Evolutionary conservation across 108 stramenopile genomes (phyloP).

Genomic region (Cyclotella choctawhatcheeana): DNA sequence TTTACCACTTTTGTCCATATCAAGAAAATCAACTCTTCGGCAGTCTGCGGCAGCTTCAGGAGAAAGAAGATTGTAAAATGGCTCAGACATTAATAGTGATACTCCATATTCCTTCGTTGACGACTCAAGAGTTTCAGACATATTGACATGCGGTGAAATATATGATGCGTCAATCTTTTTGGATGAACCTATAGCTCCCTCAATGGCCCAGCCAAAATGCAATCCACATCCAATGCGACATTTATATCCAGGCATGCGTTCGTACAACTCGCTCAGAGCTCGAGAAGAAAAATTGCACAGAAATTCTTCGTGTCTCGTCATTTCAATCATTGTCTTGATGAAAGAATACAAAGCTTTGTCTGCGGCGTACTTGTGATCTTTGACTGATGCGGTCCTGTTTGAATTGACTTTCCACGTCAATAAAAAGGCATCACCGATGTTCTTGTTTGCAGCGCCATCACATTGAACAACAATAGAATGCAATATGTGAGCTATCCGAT

Average conservation of each 20-base stretch:
- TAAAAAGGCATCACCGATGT: constrained; percentile 86
- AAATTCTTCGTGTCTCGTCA: constrained; percentile 62
- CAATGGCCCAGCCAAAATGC: constrained; percentile 86
- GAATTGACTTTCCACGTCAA: constrained; percentile 76
- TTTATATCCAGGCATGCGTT: constrained; percentile 62
- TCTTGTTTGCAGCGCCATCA: constrained; percentile 79
- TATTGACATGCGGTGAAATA: constrained; percentile 78
- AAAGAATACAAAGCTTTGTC: constrained; percentile 65
- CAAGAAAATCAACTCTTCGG: constrained; percentile 50
- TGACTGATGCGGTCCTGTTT: constrained; percentile 7
- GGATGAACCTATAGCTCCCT: constrained; percentile 79
- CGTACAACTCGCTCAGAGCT: constrained; percentile 58
- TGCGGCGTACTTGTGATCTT: constrained; percentile 47
- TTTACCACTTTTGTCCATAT: constrained; percentile 29
- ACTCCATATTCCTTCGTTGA: constrained; percentile 74
- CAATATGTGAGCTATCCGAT: constrained; percentile 70
- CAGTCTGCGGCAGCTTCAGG: constrained; percentile 45
- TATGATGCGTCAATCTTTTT: constrained; percentile 86
- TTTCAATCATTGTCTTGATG: constrained; percentile 65
- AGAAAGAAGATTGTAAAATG: constrained; percentile 49
- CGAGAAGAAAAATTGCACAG: constrained; percentile 61
- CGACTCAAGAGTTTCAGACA: constrained; percentile 68
- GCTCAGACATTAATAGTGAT: constrained; percentile 65
- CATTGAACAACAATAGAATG: constrained; percentile 65
- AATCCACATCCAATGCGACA: constrained; percentile 76